These are phyloP conservation scores for Helicostylum pulchrum DNA, from an alignment of 192 early-diverging fungal genomes.

Conservation along the genomic window DNA sequence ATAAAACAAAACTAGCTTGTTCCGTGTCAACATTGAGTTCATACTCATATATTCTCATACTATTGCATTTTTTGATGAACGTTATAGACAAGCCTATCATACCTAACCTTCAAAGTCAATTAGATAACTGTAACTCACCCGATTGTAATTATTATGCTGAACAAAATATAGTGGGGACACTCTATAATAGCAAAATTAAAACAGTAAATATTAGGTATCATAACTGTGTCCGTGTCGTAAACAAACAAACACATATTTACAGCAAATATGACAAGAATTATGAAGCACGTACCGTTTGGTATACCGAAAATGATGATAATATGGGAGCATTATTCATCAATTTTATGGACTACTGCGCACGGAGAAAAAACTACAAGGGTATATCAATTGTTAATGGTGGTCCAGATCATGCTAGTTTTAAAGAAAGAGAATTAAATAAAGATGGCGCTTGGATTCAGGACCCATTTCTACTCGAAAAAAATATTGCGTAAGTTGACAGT, in stretches of 20 bases:
- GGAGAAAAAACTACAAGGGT: background rate
- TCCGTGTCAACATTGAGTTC: no score
- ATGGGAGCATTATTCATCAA: background rate
- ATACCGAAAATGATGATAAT: background rate
- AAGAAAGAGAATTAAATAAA: background rate
- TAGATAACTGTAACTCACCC: no score
- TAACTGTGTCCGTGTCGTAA: background rate
- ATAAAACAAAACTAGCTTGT: background rate
- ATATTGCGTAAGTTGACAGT: background rate
- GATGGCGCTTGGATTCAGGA: background rate
- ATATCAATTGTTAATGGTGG: background rate
- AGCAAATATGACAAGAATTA: background rate
- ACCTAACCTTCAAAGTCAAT: no score
- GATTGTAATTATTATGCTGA: no score
- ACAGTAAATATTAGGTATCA: background rate
- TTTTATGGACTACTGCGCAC: background rate
- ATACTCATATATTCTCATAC: no score
- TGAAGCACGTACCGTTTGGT: background rate
- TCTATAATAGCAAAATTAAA: background rate
- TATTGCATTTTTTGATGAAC: no score
- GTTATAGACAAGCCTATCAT: no score
- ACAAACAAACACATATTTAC: background rate
- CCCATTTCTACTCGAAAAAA: background rate
- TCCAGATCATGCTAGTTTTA: background rate
- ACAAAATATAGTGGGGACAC: background rate